Base-by-base conservation (phyloP, 352 stramenopile species). In the Pythium scleroteichum region DNA sequence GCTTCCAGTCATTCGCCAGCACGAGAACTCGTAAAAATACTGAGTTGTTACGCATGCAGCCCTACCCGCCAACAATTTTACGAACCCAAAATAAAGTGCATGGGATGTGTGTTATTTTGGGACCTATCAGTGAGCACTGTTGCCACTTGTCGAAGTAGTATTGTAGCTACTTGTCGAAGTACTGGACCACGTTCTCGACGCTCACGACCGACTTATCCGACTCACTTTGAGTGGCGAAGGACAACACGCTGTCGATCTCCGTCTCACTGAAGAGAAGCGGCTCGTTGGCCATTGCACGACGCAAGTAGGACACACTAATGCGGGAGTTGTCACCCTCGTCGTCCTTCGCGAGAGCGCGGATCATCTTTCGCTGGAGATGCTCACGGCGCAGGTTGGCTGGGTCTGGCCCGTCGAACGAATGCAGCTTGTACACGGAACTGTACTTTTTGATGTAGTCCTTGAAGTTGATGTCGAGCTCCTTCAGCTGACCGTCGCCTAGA, bases 391-490 rank as follows among this genome's bases (percentile, higher is more conserved):
- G 64, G 33, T 72, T 76, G 17, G 50, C 50, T 38, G 77, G 64
- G 26, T 72, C 75, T 10, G 68, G 59, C 6, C 57, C 33, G 10
- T 82, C 66, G 68, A 94, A 91, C 20, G 83, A 85, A 78, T 92
- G 82, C 61, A 94, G 69, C 20, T 80, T 79, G 78, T 92, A 94
- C 53, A 94, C 83, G 29, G 79, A 88, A 51, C 65, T 78, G 73
- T 91, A 92, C 69, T 88, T 83, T 19, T 76, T 68, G 20, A 94
- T 73, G 60, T 92, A 94, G 13, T 78, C 64, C 51, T 90, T 55
- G 59, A 92, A 94, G 67, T 92, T 82, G n/a, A 92, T 76, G 57
- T 94, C 76, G 40, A 94, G 78, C 59, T 92, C 81, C 63, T 96
- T 93, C 26, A 96, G 71, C 39, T 93, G 59, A 26, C 88, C 88